A percentile compares a stretch with the other conserved stretches of the same genome.
Conservation (phyloP, 306 rosid genomes). For the Malus orientalis region DNA sequence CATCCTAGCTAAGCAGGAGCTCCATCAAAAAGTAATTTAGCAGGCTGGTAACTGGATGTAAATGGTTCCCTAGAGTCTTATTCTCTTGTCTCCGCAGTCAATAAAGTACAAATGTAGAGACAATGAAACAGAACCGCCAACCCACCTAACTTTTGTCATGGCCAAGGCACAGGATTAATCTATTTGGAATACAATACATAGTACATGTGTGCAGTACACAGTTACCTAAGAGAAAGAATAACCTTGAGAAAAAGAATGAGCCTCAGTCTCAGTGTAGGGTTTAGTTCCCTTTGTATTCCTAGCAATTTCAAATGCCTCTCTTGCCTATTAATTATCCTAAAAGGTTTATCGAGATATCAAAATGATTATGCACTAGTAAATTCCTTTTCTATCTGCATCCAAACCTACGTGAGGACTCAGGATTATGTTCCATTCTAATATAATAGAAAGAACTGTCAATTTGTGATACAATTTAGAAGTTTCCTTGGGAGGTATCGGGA, state of each 20-base stretch:
- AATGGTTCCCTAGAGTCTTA: not conserved
- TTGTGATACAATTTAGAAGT: no score
- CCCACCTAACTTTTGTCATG: not conserved
- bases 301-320: not conserved
- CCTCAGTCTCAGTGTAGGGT: not conserved
- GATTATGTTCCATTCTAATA: no score
- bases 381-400: not conserved
- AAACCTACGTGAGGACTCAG: no score
- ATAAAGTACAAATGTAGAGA: not conserved
- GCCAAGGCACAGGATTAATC: not conserved
- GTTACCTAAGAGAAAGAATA: not conserved
- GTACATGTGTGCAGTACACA: not conserved
- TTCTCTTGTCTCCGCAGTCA: not conserved
- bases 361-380: not conserved
- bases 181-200: not conserved
- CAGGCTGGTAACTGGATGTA: not conserved
- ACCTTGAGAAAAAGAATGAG: not conserved
- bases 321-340: not conserved
- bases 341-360: not conserved
- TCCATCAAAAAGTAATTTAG: not conserved
- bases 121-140: not conserved
- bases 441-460: no score
- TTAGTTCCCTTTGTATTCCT: not conserved
- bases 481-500: no score
- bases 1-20: not conserved